A percentile compares a stretch with the other conserved stretches of the same genome.
Evolutionary conservation across 192 early-diverging fungal species (phyloP).

Genomic region (Helicostylum pulchrum): DNA sequence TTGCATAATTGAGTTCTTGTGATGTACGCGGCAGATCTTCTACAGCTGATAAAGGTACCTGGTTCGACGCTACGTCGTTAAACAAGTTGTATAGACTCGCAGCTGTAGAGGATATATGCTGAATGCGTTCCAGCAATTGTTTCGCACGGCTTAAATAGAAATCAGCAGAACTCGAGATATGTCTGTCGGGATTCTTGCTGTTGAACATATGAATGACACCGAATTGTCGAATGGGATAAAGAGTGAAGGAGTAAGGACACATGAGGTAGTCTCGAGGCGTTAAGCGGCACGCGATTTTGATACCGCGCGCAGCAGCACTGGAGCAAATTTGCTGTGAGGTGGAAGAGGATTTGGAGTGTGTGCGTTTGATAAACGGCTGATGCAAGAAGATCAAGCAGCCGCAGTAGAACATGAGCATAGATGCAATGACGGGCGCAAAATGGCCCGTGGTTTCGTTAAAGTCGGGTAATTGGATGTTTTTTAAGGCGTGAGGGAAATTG

Average conservation of each 20-base stretch:
- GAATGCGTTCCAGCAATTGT: not conserved
- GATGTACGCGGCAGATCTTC: too few species aligned
- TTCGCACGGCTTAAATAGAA: not conserved
- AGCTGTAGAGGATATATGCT: slow-evolving; percentile 8
- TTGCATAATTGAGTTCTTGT: too few species aligned
- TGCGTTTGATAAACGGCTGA: slow-evolving; percentile 2
- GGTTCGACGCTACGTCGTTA: too few species aligned
- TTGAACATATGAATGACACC: slow-evolving; percentile 6
- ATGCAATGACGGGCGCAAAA: slow-evolving; percentile 2
- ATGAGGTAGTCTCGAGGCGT: not conserved
- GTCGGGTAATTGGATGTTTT: not conserved
- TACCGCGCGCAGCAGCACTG: slow-evolving; percentile 3
- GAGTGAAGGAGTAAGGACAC: slow-evolving; percentile 7
- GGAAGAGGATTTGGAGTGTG: not conserved
- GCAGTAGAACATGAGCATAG: slow-evolving; percentile 6
- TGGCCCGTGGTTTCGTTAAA: not conserved
- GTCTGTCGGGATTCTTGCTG: not conserved
- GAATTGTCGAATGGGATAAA: slow-evolving; percentile 12
- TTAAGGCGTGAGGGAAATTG: slow-evolving; percentile 12
- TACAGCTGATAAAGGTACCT: too few species aligned
- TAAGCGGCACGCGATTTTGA: slow-evolving; percentile 1
- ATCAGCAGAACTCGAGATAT: not conserved
- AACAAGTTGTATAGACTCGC: not conserved
- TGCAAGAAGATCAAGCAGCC: slow-evolving; percentile 1
- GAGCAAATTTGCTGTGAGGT: not conserved